A percentile compares a stretch with the other conserved stretches of the same genome.
Evolutionary conservation across 257 asterid genomes (phyloP).

Genomic region (Solanum acaule): DNA sequence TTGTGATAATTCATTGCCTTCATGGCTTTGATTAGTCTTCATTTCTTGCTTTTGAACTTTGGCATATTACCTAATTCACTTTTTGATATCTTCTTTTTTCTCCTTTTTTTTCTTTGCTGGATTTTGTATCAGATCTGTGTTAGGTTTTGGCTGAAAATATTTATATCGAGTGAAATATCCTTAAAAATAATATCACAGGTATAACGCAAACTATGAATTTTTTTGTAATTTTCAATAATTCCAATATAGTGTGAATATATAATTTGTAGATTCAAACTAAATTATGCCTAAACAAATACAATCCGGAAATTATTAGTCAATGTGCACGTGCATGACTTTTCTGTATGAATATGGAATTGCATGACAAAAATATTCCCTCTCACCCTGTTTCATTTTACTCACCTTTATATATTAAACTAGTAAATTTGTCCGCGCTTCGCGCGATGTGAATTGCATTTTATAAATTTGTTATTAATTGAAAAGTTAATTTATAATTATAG

Average conservation of each 20-base stretch:
- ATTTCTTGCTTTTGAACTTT: background rate
- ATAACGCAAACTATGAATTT: rapidly evolving
- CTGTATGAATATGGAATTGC: background rate
- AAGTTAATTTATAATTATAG: no score
- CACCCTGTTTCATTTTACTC: background rate
- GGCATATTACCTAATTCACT: background rate
- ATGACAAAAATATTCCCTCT: background rate
- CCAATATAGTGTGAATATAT: background rate
- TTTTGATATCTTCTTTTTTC: background rate
- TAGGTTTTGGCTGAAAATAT: no score
- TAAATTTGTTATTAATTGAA: no score
- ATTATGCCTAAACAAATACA: background rate
- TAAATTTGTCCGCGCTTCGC: no score
- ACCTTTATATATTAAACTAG: background rate
- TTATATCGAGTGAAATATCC: rapidly evolving
- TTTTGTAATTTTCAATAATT: no score
- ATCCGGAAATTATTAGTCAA: background rate
- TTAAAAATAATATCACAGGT: no score
- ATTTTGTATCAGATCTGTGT: no score
- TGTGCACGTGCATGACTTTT: background rate
- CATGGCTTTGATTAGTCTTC: background rate
- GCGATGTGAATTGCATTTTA: no score
- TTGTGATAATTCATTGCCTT: background rate
- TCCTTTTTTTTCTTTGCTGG: background rate
- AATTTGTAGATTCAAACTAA: background rate